Evolutionary conservation across 306 rosid species (phyloP), one percentile per base, ranked within the genome.

Genomic region (Crataegus laevigata): DNA sequence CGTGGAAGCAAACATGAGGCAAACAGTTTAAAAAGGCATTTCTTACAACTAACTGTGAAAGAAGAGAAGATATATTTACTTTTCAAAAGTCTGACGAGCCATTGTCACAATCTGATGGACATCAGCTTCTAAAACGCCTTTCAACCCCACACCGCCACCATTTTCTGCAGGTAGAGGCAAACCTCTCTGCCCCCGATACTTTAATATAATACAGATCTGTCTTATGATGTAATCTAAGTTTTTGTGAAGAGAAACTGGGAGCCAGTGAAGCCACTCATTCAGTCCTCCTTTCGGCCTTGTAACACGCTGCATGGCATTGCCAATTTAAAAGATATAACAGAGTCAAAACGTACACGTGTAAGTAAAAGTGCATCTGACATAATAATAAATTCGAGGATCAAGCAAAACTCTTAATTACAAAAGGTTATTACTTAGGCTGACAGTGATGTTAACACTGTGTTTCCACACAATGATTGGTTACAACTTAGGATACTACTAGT

Each of bases 261-360:
- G 93, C 98, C 98, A 91, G 74, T 85, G 97, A 66, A 94, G 94
- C 94, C 94, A 94, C 68, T 88, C 87, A 76, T 91, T 91, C 60
- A 90, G 29, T 74, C 97, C 94, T 73, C 91, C 97, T 74, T 67
- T 90, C n/a, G 97, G 97, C 83, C 97, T 88, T 51, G 91, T 86
- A 43, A 94, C 96, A 59, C 97, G 90, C 98, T 94, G 90, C 88
- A 78, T 50, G 24, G 28, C 76, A 45, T 61, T 28, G 55, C 4
- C 4, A 68, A 77, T 5, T 22, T 21, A 64, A 28, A 54, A 38
- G 45, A 24, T 26, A 65, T 34, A 14, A 63, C 70, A 59, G 57
- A 38, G 55, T 19, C n/a, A 50, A 45, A 40, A 47, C 30, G 32
- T 40, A 63, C 24, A 18, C 28, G 28, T 3, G 22, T 5, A 12